Percentiles rank a stretch among this genome's conserved stretches.
Evolutionary conservation across 1,139 yeast species (phyloP).

Genomic region (Taiozyma sp.): DNA sequence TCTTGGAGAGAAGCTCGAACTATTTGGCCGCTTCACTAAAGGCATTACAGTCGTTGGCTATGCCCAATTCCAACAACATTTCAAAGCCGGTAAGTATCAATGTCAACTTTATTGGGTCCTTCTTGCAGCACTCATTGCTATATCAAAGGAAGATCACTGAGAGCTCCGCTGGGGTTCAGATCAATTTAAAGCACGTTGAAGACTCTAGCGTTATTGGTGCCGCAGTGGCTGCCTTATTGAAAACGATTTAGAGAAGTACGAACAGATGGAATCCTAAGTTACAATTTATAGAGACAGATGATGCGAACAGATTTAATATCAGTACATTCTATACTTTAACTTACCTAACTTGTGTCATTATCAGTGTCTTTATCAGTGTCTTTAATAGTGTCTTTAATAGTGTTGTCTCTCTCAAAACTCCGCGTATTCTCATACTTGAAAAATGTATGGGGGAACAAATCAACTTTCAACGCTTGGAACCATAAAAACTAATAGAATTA

Average conservation of each 20-base stretch:
- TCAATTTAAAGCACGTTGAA: slow-evolving; percentile 20
- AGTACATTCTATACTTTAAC: no score
- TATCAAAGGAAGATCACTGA: slow-evolving; percentile 22
- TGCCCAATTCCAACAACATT: slow-evolving; percentile 7
- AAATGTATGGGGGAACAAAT: neutral
- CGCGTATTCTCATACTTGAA: neutral
- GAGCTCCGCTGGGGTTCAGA: slow-evolving; percentile 11
- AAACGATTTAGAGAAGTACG: neutral
- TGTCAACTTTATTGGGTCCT: slow-evolving; percentile 31
- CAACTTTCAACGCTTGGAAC: no score
- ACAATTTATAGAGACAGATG: no score
- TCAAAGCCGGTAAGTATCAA: slow-evolving; percentile 1
- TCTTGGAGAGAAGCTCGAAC: slow-evolving; percentile 23
- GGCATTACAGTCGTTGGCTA: slow-evolving; percentile 16
- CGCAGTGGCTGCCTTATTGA: slow-evolving; percentile 21
- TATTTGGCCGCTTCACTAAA: slow-evolving; percentile 21
- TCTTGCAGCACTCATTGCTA: slow-evolving; percentile 22
- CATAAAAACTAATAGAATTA: no score
- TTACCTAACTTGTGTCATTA: no score
- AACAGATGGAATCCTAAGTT: no score
- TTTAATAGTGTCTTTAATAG: no score
- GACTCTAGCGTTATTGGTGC: slow-evolving; percentile 29
- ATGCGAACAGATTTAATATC: no score
- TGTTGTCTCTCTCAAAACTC: neutral
- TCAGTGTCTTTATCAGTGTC: no score